Percentiles rank a stretch among this genome's conserved stretches.
Conservation (phyloP, 2,329 filamentous ascomycete species). For the Fusarium multiceps region DNA sequence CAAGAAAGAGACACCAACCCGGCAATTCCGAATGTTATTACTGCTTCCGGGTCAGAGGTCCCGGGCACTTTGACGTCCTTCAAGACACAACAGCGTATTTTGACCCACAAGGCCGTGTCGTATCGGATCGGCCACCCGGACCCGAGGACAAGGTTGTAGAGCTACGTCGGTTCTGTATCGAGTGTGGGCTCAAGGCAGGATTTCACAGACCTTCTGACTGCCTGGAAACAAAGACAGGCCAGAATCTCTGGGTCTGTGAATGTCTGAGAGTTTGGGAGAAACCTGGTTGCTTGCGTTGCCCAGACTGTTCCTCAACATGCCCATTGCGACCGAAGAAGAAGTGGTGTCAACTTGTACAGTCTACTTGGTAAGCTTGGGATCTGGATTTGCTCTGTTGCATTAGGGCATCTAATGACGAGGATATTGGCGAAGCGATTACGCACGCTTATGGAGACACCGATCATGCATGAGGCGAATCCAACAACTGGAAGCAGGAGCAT, state of each 20-base stretch:
- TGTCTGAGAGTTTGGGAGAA: constrained; percentile 54
- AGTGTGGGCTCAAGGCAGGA: constrained; percentile 54
- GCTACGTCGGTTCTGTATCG: constrained; percentile 56
- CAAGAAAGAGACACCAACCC: constrained; percentile 52
- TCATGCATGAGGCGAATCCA: not conserved
- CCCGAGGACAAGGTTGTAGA: constrained; percentile 47
- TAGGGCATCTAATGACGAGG: constrained; percentile 7
- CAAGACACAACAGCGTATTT: constrained; percentile 51
- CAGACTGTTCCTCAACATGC: constrained; percentile 51
- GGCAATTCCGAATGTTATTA: constrained; percentile 58
- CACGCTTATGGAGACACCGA: not conserved
- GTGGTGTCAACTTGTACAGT: constrained; percentile 28
- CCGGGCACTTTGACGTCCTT: constrained; percentile 54
- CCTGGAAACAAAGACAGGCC: constrained; percentile 52
- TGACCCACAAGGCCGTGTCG: constrained; percentile 47
- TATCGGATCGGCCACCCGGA: constrained; percentile 47
- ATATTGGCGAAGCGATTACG: not conserved
- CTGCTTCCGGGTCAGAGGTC: constrained; percentile 55
- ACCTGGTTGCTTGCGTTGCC: constrained; percentile 50
- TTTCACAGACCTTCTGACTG: constrained; percentile 54
- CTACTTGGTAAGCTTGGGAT: not conserved
- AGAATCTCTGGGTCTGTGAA: constrained; percentile 55
- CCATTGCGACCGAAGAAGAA: constrained; percentile 52
- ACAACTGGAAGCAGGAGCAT: not conserved
- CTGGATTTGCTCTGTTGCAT: not conserved